Percentiles rank a stretch among this genome's conserved stretches.
phyloP scores from a whole-genome alignment of 257 asterid species.

The Schizonepeta tenuifolia region DNA sequence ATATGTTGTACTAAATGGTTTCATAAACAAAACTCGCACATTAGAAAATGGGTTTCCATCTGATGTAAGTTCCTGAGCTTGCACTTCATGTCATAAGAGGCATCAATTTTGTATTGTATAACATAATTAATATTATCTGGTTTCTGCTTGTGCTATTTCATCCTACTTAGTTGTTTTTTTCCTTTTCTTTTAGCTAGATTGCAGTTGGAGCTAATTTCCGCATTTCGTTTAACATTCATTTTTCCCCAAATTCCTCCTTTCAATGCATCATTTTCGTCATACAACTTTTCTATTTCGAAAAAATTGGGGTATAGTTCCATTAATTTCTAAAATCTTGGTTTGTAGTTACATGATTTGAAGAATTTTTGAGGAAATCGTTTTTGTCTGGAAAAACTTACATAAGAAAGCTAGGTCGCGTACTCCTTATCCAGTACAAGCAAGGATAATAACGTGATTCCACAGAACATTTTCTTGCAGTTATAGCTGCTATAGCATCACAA shows the following conservation, averaged over 20 bases:
- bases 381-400: not conserved
- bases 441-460: conserved; percentile 9
- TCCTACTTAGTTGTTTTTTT: not conserved
- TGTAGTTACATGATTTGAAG: not conserved
- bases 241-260: not conserved
- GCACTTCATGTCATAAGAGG: conserved; percentile 24
- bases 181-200: not conserved
- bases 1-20: conserved; percentile 55
- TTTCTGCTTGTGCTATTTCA: conserved; percentile 1
- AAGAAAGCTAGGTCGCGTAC: not conserved
- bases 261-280: not conserved
- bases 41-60: conserved; percentile 73
- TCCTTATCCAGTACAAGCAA: conserved; percentile 3
- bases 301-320: not conserved
- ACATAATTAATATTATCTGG: not conserved
- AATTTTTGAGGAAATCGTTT: too few species aligned
- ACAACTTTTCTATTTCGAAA: not conserved
- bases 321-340: not conserved
- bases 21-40: conserved; percentile 63
- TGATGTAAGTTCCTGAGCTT: conserved; percentile 49
- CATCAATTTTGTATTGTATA: not conserved
- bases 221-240: not conserved
- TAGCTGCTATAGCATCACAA: conserved; percentile 15
- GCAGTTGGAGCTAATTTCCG: not conserved
- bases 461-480: not conserved